Percentiles rank a stretch among this genome's conserved stretches.
These are phyloP conservation scores for Tolypocladium nubicola DNA, from an alignment of 2,329 filamentous ascomycete genomes.

Conservation along the genomic window DNA sequence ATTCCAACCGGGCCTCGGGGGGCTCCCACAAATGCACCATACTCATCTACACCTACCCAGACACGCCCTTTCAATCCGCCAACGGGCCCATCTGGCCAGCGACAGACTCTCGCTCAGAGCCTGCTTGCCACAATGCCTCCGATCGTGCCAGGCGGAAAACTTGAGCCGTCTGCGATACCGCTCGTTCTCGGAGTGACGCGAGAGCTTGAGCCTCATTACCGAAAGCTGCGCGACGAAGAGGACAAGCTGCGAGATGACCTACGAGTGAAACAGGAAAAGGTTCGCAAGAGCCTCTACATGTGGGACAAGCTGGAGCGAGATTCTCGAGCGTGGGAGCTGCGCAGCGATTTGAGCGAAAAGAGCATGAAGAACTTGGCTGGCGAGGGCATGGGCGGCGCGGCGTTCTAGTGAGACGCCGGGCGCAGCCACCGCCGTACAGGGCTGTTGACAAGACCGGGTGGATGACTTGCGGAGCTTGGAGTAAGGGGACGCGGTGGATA, in stretches of 20 bases:
- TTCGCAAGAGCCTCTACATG: slow-evolving; percentile 39
- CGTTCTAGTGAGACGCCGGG: slow-evolving; percentile 29
- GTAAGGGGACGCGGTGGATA: not conserved
- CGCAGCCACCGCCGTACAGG: not conserved
- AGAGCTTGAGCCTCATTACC: slow-evolving; percentile 43
- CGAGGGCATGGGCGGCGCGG: slow-evolving; percentile 43
- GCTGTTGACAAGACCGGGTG: not conserved
- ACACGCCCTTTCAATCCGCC: slow-evolving; percentile 43
- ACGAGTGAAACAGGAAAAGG: slow-evolving; percentile 40
- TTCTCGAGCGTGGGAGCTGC: slow-evolving; percentile 40
- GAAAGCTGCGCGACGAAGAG: slow-evolving; percentile 46
- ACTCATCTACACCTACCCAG: slow-evolving; percentile 30
- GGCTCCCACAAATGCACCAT: slow-evolving; percentile 18
- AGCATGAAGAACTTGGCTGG: slow-evolving; percentile 46
- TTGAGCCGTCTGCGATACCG: slow-evolving; percentile 35
- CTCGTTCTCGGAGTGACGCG: slow-evolving; percentile 36
- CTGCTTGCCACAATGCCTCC: slow-evolving; percentile 40
- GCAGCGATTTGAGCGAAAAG: slow-evolving; percentile 45
- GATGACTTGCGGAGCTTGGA: not conserved
- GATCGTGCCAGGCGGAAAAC: slow-evolving; percentile 42
- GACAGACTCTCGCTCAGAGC: slow-evolving; percentile 40
- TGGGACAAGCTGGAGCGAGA: slow-evolving; percentile 48
- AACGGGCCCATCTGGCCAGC: slow-evolving; percentile 37
- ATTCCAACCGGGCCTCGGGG: slow-evolving; percentile 40
- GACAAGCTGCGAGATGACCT: slow-evolving; percentile 45